Base-by-base conservation (phyloP, 169 alveolate genomes). In the Plasmodium berghei region DNA sequence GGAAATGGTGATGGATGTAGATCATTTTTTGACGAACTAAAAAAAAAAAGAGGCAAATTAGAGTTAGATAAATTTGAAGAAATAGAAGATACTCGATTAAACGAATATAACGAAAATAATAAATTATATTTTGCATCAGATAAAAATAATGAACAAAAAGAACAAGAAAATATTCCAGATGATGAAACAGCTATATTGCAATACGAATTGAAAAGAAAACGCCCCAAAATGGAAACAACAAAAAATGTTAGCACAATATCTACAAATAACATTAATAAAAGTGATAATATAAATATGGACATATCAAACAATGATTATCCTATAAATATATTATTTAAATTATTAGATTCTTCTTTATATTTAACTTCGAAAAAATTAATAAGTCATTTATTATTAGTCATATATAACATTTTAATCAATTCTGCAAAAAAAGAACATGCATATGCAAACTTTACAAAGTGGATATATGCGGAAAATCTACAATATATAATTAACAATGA, bases 331-430 rank as follows among this genome's bases (percentile, higher is more conserved):
- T 70, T 93, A 46, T 93, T 93, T 62, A 88, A 86, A 69, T 88
- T 94, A 16, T 80, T 93, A 22, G 92, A 93, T 18, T 91, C 96
- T 12, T 88, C 88, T 20, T 26, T 93, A 70, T 93, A 91, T 77
- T 94, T 91, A 72, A 91, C 96, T n/a, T 90, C 94, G 10, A 88
- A 91, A 72, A 93, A 93, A 72, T 72, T 89, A 61, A 93, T 93
- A 95, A 88, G 90, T 61, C 96, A 93, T 55, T 88, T 93, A 20
- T 71, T 93, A 59, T 91, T 92, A 54, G 93, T 91, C 34, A 93
- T 93, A 48, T 93, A 88, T 45, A 88, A 93, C 49, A 49, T 93
- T n/a, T 72, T 83, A 28, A 34, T 83, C 9, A 83, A 83, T 54
- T 83, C 85, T 62, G 73, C 73, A 12, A 67, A 83, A 42, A 66